phyloP scores from a whole-genome alignment of 2,329 filamentous ascomycete species.

The Acrodontium crateriforme region DNA sequence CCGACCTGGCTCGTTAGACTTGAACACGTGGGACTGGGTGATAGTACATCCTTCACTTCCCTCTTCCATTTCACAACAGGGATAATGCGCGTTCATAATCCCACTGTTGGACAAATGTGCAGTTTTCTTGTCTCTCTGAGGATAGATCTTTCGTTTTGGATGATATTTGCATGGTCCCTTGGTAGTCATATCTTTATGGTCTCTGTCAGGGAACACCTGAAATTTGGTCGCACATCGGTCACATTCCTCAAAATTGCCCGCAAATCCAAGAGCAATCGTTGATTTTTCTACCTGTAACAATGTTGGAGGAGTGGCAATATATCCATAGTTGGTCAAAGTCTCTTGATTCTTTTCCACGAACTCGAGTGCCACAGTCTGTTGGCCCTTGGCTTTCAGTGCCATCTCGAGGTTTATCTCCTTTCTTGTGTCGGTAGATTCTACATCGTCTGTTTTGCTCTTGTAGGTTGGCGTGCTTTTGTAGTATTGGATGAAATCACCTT shows the following conservation, averaged over 20 bases:
- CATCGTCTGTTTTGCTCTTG: slow-evolving; percentile 2
- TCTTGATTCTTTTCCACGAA: slow-evolving; percentile 49
- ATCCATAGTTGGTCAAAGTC: slow-evolving; percentile 55
- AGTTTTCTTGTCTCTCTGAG: slow-evolving; percentile 39
- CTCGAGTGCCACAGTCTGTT: slow-evolving; percentile 58
- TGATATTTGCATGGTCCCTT: slow-evolving; percentile 73
- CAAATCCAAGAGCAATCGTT: slow-evolving; percentile 48
- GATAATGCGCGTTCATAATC: slow-evolving; percentile 48
- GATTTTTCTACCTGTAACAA: slow-evolving; percentile 53
- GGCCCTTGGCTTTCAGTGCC: no score
- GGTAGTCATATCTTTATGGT: slow-evolving; percentile 61
- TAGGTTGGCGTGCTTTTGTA: slow-evolving; percentile 10
- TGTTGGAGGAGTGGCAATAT: slow-evolving; percentile 56
- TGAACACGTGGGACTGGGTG: slow-evolving; percentile 70
- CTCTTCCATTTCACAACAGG: slow-evolving; percentile 64
- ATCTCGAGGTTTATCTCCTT: no score
- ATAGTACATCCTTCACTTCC: slow-evolving; percentile 69
- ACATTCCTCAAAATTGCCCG: slow-evolving; percentile 72
- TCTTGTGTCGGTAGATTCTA: slow-evolving; percentile 34
- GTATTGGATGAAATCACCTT: slow-evolving; percentile 50
- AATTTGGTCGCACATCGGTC: slow-evolving; percentile 79
- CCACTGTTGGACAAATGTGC: slow-evolving; percentile 41
- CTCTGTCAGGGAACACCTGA: slow-evolving; percentile 77
- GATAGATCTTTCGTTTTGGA: slow-evolving; percentile 54
- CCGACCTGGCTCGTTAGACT: slow-evolving; percentile 59